These are phyloP conservation scores for Favolaschia claudopus DNA, from an alignment of 768 basidiomycete genomes.

Conservation along the genomic window DNA sequence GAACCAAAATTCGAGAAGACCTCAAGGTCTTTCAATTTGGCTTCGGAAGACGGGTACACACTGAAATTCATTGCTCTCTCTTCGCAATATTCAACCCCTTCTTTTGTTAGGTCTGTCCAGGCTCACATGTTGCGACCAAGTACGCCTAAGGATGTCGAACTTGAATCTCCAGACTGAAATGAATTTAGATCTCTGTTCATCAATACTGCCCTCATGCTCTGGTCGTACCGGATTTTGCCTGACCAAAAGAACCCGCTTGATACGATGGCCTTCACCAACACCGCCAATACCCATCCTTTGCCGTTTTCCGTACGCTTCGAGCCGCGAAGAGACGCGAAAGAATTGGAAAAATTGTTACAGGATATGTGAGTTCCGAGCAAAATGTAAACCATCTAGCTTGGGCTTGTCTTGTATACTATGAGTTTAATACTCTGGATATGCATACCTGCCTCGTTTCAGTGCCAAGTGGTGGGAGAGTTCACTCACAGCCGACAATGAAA, in stretches of 20 bases:
- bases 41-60: slow-evolving; percentile 54
- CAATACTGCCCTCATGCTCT: slow-evolving; percentile 66
- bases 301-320: slow-evolving; percentile 67
- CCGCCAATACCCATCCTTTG: slow-evolving; percentile 67
- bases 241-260: slow-evolving; percentile 65
- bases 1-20: slow-evolving; percentile 52
- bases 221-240: slow-evolving; percentile 66
- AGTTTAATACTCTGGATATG: no score
- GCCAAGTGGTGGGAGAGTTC: no score
- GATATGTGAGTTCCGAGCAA: no score
- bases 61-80: background rate
- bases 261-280: slow-evolving; percentile 65
- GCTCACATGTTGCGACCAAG: slow-evolving; percentile 60
- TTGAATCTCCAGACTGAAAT: background rate
- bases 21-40: slow-evolving; percentile 61
- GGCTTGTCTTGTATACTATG: no score
- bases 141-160: slow-evolving; percentile 40
- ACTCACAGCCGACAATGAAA: no score
- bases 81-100: background rate
- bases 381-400: no score
- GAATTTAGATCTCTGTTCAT: slow-evolving; percentile 63
- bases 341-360: slow-evolving; percentile 48
- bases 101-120: slow-evolving; percentile 69
- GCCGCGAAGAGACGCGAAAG: slow-evolving; percentile 48
- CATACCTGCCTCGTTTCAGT: no score